A percentile compares a stretch with the other conserved stretches of the same genome.
Evolutionary conservation across 1,139 yeast genomes (phyloP).

Genomic region (Scheffersomyces insectosa): DNA sequence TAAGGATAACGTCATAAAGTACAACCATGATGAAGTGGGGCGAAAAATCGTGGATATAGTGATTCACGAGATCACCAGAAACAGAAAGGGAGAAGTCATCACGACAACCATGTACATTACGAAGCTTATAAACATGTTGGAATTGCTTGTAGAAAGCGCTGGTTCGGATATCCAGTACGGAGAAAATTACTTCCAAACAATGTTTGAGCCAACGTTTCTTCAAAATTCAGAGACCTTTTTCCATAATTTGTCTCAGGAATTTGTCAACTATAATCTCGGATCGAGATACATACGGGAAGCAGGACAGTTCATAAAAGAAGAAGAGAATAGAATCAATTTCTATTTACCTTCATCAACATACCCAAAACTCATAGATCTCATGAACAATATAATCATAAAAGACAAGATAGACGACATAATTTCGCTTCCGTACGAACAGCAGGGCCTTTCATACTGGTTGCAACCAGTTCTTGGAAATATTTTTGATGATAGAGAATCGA

Average conservation of each 20-base stretch:
- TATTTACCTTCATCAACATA: constrained; percentile 57
- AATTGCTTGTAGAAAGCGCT: constrained; percentile 47
- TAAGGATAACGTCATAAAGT: constrained; percentile 42
- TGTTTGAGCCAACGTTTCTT: constrained; percentile 69
- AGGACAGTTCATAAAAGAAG: constrained; percentile 55
- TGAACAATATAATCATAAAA: constrained; percentile 66
- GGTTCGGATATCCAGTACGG: constrained; percentile 29
- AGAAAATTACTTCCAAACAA: constrained; percentile 59
- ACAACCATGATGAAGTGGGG: constrained; percentile 53
- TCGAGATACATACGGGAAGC: constrained; percentile 57
- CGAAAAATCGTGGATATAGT: constrained; percentile 48
- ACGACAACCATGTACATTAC: constrained; percentile 60
- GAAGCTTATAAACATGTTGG: constrained; percentile 70
- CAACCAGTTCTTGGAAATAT: constrained; percentile 28
- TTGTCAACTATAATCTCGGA: constrained; percentile 42
- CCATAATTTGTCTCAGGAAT: constrained; percentile 43
- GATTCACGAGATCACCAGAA: constrained; percentile 58
- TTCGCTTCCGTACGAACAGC: constrained; percentile 47
- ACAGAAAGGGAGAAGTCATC: constrained; percentile 60
- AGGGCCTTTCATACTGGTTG: constrained; percentile 62
- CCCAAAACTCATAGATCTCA: constrained; percentile 53
- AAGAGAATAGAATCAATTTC: constrained; percentile 53
- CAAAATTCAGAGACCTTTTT: constrained; percentile 60
- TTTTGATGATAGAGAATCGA: constrained; percentile 16
- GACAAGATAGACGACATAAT: constrained; percentile 50